phyloP scores from a whole-genome alignment of 129 eudicot species.

The Silybum marianum region DNA sequence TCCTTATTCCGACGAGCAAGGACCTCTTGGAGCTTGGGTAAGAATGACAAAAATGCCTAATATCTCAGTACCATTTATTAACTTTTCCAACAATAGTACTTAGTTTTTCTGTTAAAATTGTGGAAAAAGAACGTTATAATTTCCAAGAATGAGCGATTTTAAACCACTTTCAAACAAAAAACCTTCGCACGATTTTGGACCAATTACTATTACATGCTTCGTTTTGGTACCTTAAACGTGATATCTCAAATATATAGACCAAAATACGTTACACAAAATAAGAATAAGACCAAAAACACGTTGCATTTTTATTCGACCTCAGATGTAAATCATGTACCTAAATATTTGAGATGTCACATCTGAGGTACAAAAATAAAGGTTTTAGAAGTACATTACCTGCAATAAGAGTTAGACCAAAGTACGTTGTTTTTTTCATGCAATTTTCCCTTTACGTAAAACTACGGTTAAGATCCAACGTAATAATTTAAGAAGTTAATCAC shows the following conservation, averaged over 20 bases:
- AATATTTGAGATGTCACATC: too few species aligned
- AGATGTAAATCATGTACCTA: too few species aligned
- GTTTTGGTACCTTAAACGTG: too few species aligned
- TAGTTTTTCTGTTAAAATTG: neutral
- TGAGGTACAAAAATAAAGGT: neutral
- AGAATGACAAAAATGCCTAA: neutral
- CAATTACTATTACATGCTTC: too few species aligned
- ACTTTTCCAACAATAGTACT: neutral
- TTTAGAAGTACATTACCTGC: neutral
- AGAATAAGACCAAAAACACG: too few species aligned
- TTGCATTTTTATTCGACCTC: too few species aligned
- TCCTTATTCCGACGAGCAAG: conserved; percentile 53
- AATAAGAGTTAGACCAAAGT: neutral
- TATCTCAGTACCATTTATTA: conserved; percentile 3
- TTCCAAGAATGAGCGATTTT: too few species aligned
- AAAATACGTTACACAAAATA: too few species aligned
- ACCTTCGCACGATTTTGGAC: neutral
- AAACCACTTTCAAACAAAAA: neutral
- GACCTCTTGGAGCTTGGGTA: conserved; percentile 63
- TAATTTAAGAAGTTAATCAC: too few species aligned
- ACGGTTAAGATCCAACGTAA: too few species aligned
- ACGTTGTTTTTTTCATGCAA: neutral
- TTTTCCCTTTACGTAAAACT: too few species aligned
- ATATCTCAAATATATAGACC: too few species aligned
- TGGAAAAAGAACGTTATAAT: neutral